A percentile compares a stretch with the other conserved stretches of the same genome.
phyloP scores from a whole-genome alignment of 2,329 filamentous ascomycete genomes.

The Mariannaea sp. region DNA sequence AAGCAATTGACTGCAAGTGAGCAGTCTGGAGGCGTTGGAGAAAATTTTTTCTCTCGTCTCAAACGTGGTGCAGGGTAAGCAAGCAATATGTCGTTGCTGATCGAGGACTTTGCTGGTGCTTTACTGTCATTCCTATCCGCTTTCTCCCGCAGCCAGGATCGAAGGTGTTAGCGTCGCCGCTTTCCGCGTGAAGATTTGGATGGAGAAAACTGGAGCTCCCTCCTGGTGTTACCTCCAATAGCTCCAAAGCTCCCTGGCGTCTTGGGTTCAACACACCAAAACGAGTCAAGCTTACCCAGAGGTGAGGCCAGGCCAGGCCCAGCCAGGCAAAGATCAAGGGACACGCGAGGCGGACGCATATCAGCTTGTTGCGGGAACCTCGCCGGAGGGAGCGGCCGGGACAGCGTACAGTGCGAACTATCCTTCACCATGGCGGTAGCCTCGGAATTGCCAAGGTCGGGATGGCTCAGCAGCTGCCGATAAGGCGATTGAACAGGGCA shows the following conservation, averaged over 20 bases:
- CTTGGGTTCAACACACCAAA: slow-evolving; percentile 13
- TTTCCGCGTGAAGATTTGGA: slow-evolving; percentile 27
- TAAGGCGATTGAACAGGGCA: slow-evolving; percentile 36
- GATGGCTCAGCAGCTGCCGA: slow-evolving; percentile 36
- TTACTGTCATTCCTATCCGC: slow-evolving; percentile 23
- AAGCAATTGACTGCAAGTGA: background rate
- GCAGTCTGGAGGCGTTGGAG: no score
- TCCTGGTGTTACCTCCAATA: slow-evolving; percentile 17
- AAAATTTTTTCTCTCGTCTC: no score
- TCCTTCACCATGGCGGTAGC: slow-evolving; percentile 9
- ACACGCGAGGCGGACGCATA: slow-evolving; percentile 21
- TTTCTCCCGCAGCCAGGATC: slow-evolving; percentile 34
- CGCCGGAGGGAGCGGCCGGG: slow-evolving; percentile 20
- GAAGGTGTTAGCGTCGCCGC: slow-evolving; percentile 30
- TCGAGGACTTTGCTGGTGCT: background rate
- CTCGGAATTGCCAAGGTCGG: slow-evolving; percentile 29
- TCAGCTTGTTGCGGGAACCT: slow-evolving; percentile 13
- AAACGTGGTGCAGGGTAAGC: background rate
- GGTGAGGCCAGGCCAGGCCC: slow-evolving; percentile 34
- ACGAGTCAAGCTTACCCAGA: slow-evolving; percentile 26
- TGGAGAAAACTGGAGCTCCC: slow-evolving; percentile 23
- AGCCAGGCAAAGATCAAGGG: slow-evolving; percentile 25
- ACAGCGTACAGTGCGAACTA: slow-evolving; percentile 29
- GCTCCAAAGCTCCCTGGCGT: slow-evolving; percentile 1
- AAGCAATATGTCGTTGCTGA: background rate